Conservation (phyloP, 176 grass and related monocot species). For the Olyra latifolia region DNA sequence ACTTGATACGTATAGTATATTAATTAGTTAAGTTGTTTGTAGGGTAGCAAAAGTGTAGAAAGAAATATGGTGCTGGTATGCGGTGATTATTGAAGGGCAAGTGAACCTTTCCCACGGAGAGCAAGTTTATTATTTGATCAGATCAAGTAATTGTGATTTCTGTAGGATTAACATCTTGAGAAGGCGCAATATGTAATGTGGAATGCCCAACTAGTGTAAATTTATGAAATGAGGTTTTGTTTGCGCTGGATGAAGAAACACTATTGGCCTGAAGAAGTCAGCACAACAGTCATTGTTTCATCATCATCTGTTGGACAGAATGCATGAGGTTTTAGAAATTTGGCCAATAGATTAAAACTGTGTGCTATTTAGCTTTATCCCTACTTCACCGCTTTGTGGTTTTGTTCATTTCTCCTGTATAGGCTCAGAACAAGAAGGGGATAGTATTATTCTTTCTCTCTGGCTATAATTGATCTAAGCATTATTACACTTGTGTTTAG, state of each 20-base stretch:
- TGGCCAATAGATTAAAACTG: neutral
- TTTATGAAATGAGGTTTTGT: neutral
- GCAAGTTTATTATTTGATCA: neutral
- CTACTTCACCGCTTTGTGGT: neutral
- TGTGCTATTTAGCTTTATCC: too few species aligned
- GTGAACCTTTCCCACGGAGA: neutral
- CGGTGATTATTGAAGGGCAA: neutral
- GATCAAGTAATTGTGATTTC: neutral
- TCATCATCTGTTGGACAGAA: neutral
- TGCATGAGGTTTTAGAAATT: neutral
- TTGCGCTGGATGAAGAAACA: slow-evolving; percentile 10
- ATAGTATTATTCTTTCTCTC: neutral
- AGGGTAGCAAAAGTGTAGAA: neutral
- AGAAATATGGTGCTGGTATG: neutral
- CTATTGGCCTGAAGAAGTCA: slow-evolving; percentile 1
- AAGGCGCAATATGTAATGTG: neutral
- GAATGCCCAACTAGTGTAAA: slow-evolving; percentile 5
- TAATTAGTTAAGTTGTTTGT: slow-evolving; percentile 8
- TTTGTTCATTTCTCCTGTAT: neutral
- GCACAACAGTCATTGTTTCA: neutral
- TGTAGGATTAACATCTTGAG: neutral
- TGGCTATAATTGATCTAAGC: neutral
- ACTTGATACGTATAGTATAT: too few species aligned
- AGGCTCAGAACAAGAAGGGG: neutral
- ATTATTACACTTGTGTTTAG: neutral